Base-by-base conservation (phyloP, 2,329 filamentous ascomycete species). In the Colletotrichum theobromicola region DNA sequence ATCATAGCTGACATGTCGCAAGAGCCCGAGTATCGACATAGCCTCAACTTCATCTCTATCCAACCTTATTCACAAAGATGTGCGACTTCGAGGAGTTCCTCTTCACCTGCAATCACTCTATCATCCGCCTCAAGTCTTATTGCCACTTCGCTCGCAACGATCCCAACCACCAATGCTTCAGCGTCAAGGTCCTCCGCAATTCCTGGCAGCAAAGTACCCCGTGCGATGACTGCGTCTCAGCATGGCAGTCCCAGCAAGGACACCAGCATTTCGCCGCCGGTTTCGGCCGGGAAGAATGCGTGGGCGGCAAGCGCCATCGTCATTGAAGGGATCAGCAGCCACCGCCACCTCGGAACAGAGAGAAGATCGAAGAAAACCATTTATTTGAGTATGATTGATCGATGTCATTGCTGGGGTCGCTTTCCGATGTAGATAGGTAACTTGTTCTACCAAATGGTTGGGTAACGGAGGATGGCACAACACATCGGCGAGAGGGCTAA, bases 81-180 rank as follows among this genome's bases (percentile, higher is more conserved):
- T 94, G 93, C 78, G 90, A 93, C 80, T 95, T 87, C 82, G 93
- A 95, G 81, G 90, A 92, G 76, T 93, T 93, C 77, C 82, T 90
- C 74, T 95, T 93, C 81, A 83, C 81, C 66, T 96, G 94, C 84
- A 87, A 87, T 34, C 93, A 95, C 83, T 88, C 86, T 7, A 84
- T 86, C 18, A 83, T 88, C 30, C 89, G 91, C 24, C 85, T 94
- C 34, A 91, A 92, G 79, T 91, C 90, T 28, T 90, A 94, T 82
- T 96, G 94, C 82, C 94, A 95, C 83, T 92, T 91, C 77, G 93
- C 94, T 7, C 92, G 94, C 73, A 94, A 94, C 80, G 92, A 95
- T 78, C 90, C 90, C 1, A 87, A 89, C 75, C 93, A 95, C 81
- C 87, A 91, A 78, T 95, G 94, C 82, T 90, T 90, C 77, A 88